Evolutionary conservation across 2,329 filamentous ascomycete species (phyloP).

Genomic region (Aspergillus glaucus): DNA sequence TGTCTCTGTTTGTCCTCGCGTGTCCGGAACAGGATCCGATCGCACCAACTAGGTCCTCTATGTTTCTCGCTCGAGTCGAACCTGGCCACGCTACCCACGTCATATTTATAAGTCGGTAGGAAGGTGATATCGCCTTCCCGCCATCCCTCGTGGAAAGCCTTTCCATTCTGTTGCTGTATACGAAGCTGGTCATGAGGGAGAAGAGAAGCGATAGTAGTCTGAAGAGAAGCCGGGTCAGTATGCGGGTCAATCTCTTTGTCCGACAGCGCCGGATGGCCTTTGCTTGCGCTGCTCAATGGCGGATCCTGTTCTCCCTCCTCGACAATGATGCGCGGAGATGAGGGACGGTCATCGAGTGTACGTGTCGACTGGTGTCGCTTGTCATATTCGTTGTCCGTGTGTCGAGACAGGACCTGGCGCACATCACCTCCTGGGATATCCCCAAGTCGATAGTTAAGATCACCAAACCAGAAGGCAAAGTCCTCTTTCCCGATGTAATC

Average conservation of each 20-base stretch:
- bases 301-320: constrained; percentile 7
- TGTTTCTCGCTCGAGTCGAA: constrained; percentile 96
- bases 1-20: constrained; percentile 62
- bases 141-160: constrained; percentile 87
- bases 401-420: constrained; percentile 71
- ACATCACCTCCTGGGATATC: constrained; percentile 88
- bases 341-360: constrained; percentile 19
- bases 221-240: constrained; percentile 76
- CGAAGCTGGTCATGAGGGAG: constrained; percentile 83
- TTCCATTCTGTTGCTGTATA: constrained; percentile 65
- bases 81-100: constrained; percentile 81
- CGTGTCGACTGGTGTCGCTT: constrained; percentile 37
- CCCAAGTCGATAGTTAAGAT: constrained; percentile 89
- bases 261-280: constrained; percentile 10
- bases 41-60: constrained; percentile 91
- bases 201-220: constrained; percentile 80
- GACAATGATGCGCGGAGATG: constrained; percentile 5
- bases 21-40: constrained; percentile 83
- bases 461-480: constrained; percentile 92
- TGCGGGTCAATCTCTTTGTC: constrained; percentile 65
- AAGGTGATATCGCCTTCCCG: constrained; percentile 82
- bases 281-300: constrained; percentile 1
- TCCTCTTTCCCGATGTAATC: constrained; percentile 81
- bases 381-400: constrained; percentile 72
- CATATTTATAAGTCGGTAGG: constrained; percentile 94